These are phyloP conservation scores for Salvia sclarea DNA, from an alignment of 305 asterid genomes.

Conservation along the genomic window DNA sequence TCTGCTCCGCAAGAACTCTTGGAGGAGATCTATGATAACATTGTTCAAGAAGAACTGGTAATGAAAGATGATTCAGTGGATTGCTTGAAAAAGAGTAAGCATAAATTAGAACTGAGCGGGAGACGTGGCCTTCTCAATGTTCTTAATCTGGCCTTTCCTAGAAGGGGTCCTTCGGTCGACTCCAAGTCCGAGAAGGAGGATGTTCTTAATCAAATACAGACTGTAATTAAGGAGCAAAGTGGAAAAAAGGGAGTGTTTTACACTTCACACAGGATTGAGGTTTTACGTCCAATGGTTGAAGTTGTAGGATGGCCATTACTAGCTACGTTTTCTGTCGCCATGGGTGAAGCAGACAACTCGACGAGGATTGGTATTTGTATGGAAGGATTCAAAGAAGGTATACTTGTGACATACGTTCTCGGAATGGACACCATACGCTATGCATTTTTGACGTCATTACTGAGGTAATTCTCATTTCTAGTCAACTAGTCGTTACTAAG, in stretches of 20 bases:
- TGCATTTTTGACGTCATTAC: conserved; percentile 87
- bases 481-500: conserved; percentile 22
- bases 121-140: conserved; percentile 59
- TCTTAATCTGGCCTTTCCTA: conserved; percentile 90
- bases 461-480: conserved; percentile 59
- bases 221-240: conserved; percentile 71
- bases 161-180: conserved; percentile 56
- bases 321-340: conserved; percentile 92
- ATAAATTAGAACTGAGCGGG: conserved; percentile 63
- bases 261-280: conserved; percentile 80
- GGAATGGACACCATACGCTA: conserved; percentile 99
- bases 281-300: conserved; percentile 90
- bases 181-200: conserved; percentile 71
- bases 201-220: conserved; percentile 72
- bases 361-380: conserved; percentile 75
- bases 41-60: conserved; percentile 81
- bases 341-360: conserved; percentile 93
- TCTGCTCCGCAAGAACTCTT: conserved; percentile 78
- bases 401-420: conserved; percentile 76
- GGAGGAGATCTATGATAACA: conserved; percentile 92
- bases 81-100: conserved; percentile 51
- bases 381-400: conserved; percentile 98
- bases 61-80: conserved; percentile 69
- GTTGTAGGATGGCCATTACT: conserved; percentile 97
- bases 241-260: conserved; percentile 74